Conservation (phyloP, 2,329 filamentous ascomycete species). For the Beauveria australis region DNA sequence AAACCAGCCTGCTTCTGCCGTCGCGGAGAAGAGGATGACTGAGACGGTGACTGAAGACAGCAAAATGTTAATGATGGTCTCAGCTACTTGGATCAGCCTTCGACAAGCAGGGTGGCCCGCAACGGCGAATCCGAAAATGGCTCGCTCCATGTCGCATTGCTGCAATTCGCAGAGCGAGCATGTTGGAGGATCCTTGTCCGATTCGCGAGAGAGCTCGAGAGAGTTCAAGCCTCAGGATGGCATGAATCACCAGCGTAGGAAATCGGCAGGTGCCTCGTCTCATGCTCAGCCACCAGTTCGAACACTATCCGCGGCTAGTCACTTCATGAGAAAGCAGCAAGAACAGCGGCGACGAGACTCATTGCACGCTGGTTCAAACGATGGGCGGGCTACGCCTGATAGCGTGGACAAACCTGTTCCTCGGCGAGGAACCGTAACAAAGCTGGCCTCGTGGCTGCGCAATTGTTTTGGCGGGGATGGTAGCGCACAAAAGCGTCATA, state of each 20-base stretch:
- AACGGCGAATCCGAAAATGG: slow-evolving; percentile 22
- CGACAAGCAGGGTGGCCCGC: slow-evolving; percentile 28
- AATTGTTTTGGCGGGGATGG: slow-evolving; percentile 6
- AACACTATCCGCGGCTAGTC: slow-evolving; percentile 19
- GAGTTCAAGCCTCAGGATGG: slow-evolving; percentile 2
- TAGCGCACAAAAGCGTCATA: background rate
- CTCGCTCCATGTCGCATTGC: slow-evolving; percentile 18
- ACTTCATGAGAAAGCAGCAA: slow-evolving; percentile 19
- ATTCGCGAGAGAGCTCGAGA: slow-evolving; percentile 7
- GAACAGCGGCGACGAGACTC: slow-evolving; percentile 2
- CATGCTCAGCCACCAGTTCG: slow-evolving; percentile 13
- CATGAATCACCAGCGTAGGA: background rate
- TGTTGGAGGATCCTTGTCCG: slow-evolving; percentile 4
- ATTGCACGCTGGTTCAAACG: background rate
- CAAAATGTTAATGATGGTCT: slow-evolving; percentile 30
- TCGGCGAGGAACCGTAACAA: background rate
- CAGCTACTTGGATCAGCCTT: slow-evolving; percentile 30
- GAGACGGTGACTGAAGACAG: slow-evolving; percentile 24
- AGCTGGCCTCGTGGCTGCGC: slow-evolving; percentile 14
- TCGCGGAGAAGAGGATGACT: slow-evolving; percentile 23
- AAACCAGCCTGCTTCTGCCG: background rate
- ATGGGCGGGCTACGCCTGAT: slow-evolving; percentile 8
- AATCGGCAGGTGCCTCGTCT: background rate
- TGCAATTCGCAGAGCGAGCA: slow-evolving; percentile 15
- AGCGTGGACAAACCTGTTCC: slow-evolving; percentile 1